Evolutionary conservation across 768 basidiomycete species (phyloP).

Genomic region (Kwoniella europaea): DNA sequence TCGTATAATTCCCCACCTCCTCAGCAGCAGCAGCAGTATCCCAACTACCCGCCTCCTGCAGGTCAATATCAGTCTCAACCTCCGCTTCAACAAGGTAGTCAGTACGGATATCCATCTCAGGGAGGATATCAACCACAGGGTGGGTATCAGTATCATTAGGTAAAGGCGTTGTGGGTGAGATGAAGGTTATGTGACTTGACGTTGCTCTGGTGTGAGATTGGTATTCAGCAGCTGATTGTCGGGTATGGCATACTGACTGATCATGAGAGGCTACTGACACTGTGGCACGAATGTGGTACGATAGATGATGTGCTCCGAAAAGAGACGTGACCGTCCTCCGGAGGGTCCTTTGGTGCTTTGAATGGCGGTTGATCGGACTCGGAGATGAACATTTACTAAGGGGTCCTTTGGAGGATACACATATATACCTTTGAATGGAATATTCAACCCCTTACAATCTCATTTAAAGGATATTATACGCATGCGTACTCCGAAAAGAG

Average conservation of each 20-base stretch:
- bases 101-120: conserved; percentile 4
- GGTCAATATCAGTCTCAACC: conserved; percentile 25
- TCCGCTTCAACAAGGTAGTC: conserved; percentile 20
- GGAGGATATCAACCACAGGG: conserved; percentile 22
- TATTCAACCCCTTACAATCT: not conserved
- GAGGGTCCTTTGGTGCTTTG: not conserved
- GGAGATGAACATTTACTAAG: not conserved
- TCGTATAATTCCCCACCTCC: conserved; percentile 26
- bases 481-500: not conserved
- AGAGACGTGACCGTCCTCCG: too few species aligned
- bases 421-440: not conserved
- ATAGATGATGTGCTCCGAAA: too few species aligned
- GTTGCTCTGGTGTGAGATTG: not conserved
- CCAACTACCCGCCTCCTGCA: conserved; percentile 27
- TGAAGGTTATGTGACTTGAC: not conserved
- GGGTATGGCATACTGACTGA: too few species aligned
- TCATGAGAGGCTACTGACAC: too few species aligned
- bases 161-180: too few species aligned
- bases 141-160: conserved; percentile 32
- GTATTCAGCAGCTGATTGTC: not conserved
- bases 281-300: too few species aligned
- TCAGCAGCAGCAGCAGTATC: conserved; percentile 34
- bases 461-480: not conserved
- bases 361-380: too few species aligned
- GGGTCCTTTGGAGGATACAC: not conserved